These are phyloP conservation scores for Isabelozyma heimii DNA, from an alignment of 805 yeast genomes.

Conservation along the genomic window DNA sequence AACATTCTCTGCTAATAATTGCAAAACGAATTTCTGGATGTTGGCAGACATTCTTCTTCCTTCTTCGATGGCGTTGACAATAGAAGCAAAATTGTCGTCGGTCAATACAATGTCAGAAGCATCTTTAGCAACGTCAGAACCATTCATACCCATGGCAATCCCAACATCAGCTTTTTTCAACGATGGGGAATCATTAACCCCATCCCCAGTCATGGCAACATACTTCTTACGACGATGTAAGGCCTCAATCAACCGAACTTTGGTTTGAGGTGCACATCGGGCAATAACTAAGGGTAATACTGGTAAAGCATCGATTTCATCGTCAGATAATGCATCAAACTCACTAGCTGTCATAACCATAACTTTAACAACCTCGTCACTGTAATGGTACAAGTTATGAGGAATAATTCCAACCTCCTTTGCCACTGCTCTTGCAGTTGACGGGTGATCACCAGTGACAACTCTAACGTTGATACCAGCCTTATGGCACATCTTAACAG, in stretches of 20 bases:
- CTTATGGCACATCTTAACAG: slow-evolving; percentile 27
- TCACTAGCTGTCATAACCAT: slow-evolving; percentile 78
- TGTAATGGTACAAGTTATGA: slow-evolving; percentile 50
- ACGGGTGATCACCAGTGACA: slow-evolving; percentile 35
- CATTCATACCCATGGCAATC: slow-evolving; percentile 86
- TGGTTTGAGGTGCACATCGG: slow-evolving; percentile 79
- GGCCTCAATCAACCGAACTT: slow-evolving; percentile 79
- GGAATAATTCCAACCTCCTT: slow-evolving; percentile 36
- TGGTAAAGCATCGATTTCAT: slow-evolving; percentile 58
- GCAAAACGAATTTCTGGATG: slow-evolving; percentile 33
- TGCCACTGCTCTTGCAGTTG: slow-evolving; percentile 34
- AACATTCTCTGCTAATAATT: slow-evolving; percentile 35
- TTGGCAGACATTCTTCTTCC: slow-evolving; percentile 32
- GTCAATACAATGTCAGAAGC: slow-evolving; percentile 96
- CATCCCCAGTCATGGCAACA: slow-evolving; percentile 94
- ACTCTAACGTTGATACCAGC: slow-evolving; percentile 36
- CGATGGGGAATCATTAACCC: slow-evolving; percentile 96
- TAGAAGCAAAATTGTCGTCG: slow-evolving; percentile 92
- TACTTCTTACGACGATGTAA: slow-evolving; percentile 43
- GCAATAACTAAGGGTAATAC: slow-evolving; percentile 77
- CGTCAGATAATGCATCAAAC: slow-evolving; percentile 62
- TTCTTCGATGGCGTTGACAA: slow-evolving; percentile 66
- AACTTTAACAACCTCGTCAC: slow-evolving; percentile 53
- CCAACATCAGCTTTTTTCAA: slow-evolving; percentile 92
- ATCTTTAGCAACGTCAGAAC: slow-evolving; percentile 96